A percentile compares a stretch with the other conserved stretches of the same genome.
Evolutionary conservation across 306 rosid species (phyloP).

Genomic region (Fragaria iinumae): DNA sequence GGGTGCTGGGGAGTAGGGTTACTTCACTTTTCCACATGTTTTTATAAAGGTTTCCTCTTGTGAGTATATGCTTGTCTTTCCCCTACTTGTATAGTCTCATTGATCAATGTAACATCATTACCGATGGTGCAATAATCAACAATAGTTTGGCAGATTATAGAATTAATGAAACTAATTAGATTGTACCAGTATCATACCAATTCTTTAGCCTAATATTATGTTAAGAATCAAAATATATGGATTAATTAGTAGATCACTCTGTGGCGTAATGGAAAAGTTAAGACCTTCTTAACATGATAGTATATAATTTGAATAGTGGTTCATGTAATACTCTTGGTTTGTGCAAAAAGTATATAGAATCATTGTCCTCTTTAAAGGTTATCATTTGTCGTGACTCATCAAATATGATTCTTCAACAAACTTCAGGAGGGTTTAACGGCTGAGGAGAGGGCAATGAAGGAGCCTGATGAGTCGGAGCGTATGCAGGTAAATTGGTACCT

Average conservation of each 20-base stretch:
- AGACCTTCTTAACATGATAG: no score
- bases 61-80: background rate
- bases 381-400: background rate
- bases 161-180: no score
- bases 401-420: background rate
- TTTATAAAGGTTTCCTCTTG: background rate
- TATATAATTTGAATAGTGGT: no score
- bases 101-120: slow-evolving; percentile 4
- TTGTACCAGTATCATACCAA: no score
- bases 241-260: no score
- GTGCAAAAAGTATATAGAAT: background rate
- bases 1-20: background rate
- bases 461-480: slow-evolving; percentile 70
- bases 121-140: background rate
- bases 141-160: no score
- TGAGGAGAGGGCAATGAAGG: slow-evolving; percentile 65
- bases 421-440: slow-evolving; percentile 84
- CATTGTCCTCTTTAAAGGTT: background rate
- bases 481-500: slow-evolving; percentile 65
- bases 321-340: background rate
- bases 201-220: no score
- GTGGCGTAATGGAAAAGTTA: no score
- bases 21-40: background rate
- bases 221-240: no score
- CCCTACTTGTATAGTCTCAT: background rate